phyloP scores from a whole-genome alignment of 495 filamentous ascomycete genomes.

The Penicillium subrubescens region DNA sequence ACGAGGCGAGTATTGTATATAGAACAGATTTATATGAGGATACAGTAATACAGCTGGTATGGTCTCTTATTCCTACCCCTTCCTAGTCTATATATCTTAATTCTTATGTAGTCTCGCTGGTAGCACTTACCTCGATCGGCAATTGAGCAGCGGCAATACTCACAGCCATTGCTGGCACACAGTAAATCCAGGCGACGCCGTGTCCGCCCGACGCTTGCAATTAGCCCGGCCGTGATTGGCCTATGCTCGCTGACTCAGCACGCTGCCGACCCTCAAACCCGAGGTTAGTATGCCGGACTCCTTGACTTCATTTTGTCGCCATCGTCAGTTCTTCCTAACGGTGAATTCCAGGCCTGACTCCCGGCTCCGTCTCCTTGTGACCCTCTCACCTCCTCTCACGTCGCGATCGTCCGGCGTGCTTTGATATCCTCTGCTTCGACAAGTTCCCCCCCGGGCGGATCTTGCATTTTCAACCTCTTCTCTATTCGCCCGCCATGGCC shows the following conservation, averaged over 20 bases:
- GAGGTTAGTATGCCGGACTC: conserved; percentile 42
- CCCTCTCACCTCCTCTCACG: conserved; percentile 17
- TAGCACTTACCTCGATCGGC: background rate
- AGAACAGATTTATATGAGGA: background rate
- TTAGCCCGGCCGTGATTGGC: conserved; percentile 46
- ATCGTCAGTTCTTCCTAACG: conserved; percentile 17
- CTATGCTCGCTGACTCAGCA: conserved; percentile 35
- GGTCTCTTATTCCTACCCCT: too few relatives aligned
- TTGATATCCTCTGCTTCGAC: conserved; percentile 4
- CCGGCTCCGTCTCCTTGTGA: conserved; percentile 16
- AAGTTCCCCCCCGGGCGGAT: conserved; percentile 1
- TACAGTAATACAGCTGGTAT: background rate
- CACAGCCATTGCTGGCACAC: background rate
- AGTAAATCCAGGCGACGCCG: conserved; percentile 28
- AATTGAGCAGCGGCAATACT: conserved; percentile 17
- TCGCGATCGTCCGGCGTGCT: background rate
- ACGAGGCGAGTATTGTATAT: background rate
- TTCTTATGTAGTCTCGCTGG: background rate
- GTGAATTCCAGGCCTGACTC: conserved; percentile 15
- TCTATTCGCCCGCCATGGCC: conserved; percentile 60
- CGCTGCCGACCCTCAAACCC: conserved; percentile 42
- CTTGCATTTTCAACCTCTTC: conserved; percentile 5
- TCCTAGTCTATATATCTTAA: background rate
- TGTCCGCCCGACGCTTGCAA: conserved; percentile 53
- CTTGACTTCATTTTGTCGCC: conserved; percentile 40